These are phyloP conservation scores for Citrus medica DNA, from an alignment of 345 rosid genomes.

Conservation along the genomic window DNA sequence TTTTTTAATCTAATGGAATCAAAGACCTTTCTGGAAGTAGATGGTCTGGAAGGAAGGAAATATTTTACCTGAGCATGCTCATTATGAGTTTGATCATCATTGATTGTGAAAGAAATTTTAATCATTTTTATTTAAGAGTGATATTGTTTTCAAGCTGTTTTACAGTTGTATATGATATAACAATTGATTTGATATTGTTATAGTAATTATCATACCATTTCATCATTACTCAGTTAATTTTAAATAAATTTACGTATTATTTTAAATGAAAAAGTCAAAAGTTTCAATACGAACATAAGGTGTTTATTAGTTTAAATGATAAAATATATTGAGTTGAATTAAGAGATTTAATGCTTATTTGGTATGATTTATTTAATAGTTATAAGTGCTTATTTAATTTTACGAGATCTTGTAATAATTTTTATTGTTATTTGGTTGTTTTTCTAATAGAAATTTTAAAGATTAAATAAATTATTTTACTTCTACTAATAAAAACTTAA, in stretches of 20 bases:
- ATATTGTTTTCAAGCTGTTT: neutral
- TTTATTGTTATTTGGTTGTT: too few species aligned
- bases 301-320: too few species aligned
- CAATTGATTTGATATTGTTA: neutral
- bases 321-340: too few species aligned
- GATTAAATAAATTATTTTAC: rapidly evolving
- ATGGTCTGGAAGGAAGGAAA: neutral
- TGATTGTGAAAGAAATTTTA: neutral
- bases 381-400: too few species aligned
- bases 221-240: too few species aligned
- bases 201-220: neutral
- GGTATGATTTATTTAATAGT: too few species aligned
- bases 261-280: too few species aligned
- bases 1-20: neutral
- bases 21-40: neutral
- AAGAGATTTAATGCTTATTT: too few species aligned
- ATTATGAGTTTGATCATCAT: neutral
- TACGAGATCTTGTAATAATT: too few species aligned
- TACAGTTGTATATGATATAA: neutral
- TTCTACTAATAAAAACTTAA: rapidly evolving
- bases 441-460: too few species aligned
- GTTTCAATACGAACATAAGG: too few species aligned
- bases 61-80: neutral
- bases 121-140: neutral
- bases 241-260: too few species aligned